phyloP scores from a whole-genome alignment of 2,329 filamentous ascomycete species.

The Phyllosticta citriasiana region DNA sequence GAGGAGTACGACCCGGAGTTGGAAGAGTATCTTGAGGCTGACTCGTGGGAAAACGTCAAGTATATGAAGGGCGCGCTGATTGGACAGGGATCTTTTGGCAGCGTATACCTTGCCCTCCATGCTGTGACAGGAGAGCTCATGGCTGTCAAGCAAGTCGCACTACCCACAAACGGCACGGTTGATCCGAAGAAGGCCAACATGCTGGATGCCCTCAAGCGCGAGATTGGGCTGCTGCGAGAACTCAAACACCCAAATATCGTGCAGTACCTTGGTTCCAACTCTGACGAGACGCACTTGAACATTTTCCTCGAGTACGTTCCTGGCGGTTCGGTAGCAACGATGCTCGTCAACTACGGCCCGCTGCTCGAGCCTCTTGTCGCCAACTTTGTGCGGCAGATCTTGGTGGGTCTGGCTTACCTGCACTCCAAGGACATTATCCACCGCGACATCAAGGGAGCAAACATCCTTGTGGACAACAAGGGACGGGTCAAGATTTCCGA shows the following conservation, averaged over 20 bases:
- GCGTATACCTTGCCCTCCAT: constrained; percentile 88
- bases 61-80: constrained; percentile 99
- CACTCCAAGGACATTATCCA: constrained; percentile 95
- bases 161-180: constrained; percentile 63
- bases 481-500: constrained; percentile 98
- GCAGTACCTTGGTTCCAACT: constrained; percentile 92
- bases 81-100: constrained; percentile 92
- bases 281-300: constrained; percentile 83
- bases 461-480: constrained; percentile 98
- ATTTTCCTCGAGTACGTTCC: constrained; percentile 99
- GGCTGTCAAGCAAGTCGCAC: constrained; percentile 95
- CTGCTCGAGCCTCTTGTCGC: constrained; percentile 86
- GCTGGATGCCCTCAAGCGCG: constrained; percentile 93
- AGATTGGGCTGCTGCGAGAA: constrained; percentile 88
- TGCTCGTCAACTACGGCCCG: constrained; percentile 97
- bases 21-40: constrained; percentile 78
- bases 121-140: constrained; percentile 94
- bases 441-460: constrained; percentile 97
- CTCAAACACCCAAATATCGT: constrained; percentile 96
- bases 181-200: constrained; percentile 94
- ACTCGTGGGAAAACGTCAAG: constrained; percentile 93
- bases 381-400: constrained; percentile 93
- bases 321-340: constrained; percentile 92
- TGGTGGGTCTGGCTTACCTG: constrained; percentile 84
- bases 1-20: constrained; percentile 87